Evolutionary conservation across 305 asterid species (phyloP).

Genomic region (Fraxinus angustifolia): DNA sequence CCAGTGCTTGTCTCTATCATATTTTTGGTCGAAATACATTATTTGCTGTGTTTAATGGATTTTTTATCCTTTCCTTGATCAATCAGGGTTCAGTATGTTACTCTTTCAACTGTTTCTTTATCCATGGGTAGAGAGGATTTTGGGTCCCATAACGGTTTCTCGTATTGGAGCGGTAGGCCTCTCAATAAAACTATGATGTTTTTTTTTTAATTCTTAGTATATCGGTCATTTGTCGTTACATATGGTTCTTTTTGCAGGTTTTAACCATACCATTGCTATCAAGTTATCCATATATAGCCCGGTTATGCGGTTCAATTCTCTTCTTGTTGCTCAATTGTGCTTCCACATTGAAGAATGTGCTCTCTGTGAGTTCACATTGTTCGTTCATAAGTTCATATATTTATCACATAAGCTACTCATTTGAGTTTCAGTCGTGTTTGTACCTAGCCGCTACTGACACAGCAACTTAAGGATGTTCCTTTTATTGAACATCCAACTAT

Average conservation of each 20-base stretch:
- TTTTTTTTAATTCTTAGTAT: neutral
- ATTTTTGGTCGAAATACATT: neutral
- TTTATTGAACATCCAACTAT: neutral
- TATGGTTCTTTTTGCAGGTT: slow-evolving; percentile 38
- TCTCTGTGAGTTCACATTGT: slow-evolving; percentile 48
- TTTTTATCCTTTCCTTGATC: slow-evolving; percentile 14
- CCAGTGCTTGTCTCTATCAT: neutral
- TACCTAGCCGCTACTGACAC: neutral
- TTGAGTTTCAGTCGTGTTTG: neutral
- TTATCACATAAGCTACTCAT: neutral
- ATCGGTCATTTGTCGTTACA: neutral
- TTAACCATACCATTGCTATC: slow-evolving; percentile 62
- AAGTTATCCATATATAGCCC: slow-evolving; percentile 60
- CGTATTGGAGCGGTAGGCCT: slow-evolving; percentile 65
- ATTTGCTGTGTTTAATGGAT: neutral
- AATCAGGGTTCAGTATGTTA: slow-evolving; percentile 60
- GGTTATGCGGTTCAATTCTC: slow-evolving; percentile 48
- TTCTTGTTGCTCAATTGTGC: slow-evolving; percentile 50
- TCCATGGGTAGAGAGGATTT: slow-evolving; percentile 47
- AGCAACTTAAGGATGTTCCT: neutral
- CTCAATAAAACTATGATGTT: slow-evolving; percentile 1
- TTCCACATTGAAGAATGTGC: slow-evolving; percentile 62
- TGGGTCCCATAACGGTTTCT: slow-evolving; percentile 57
- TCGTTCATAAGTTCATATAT: neutral
- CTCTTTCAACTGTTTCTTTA: slow-evolving; percentile 58